phyloP scores from a whole-genome alignment of 1,284 basidiomycete genomes.

The Peniophora sp. region DNA sequence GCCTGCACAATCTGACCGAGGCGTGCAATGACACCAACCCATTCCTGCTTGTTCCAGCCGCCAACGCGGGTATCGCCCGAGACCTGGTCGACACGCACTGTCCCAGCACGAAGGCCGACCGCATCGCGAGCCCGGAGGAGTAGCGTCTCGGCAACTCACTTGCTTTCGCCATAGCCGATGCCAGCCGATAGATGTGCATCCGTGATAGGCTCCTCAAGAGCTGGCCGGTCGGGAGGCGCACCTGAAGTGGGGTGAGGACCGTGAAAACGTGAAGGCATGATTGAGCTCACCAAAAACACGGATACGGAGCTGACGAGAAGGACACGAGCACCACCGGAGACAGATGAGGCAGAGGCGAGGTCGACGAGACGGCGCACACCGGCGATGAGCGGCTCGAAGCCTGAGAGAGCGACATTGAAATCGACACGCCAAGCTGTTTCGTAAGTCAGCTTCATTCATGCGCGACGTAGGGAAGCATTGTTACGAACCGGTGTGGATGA shows the following conservation, averaged over 20 bases:
- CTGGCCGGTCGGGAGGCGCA: constrained; percentile 8
- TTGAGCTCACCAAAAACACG: constrained; percentile 13
- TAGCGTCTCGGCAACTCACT: constrained; percentile 1
- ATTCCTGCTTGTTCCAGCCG: constrained; percentile 11
- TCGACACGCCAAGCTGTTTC: constrained; percentile 16
- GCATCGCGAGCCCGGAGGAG: background rate
- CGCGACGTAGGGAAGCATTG: background rate
- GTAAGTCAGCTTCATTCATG: background rate
- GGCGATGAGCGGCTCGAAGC: constrained; percentile 13
- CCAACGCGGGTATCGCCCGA: constrained; percentile 5
- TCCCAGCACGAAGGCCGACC: background rate
- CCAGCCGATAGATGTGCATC: constrained; percentile 9
- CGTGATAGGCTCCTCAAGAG: constrained; percentile 9
- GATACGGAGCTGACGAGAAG: constrained; percentile 28
- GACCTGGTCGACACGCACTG: constrained; percentile 11
- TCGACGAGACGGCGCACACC: constrained; percentile 13
- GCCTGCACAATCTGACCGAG: constrained; percentile 4
- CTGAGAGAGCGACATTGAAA: constrained; percentile 14
- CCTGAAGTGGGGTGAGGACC: background rate
- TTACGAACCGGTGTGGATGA: constrained; percentile 10
- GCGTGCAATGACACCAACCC: constrained; percentile 9
- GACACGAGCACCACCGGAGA: constrained; percentile 17
- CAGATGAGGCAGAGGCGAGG: constrained; percentile 11
- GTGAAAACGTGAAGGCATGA: background rate
- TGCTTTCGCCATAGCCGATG: constrained; percentile 27